phyloP scores from a whole-genome alignment of 768 basidiomycete species.

The Suillus bovinus region DNA sequence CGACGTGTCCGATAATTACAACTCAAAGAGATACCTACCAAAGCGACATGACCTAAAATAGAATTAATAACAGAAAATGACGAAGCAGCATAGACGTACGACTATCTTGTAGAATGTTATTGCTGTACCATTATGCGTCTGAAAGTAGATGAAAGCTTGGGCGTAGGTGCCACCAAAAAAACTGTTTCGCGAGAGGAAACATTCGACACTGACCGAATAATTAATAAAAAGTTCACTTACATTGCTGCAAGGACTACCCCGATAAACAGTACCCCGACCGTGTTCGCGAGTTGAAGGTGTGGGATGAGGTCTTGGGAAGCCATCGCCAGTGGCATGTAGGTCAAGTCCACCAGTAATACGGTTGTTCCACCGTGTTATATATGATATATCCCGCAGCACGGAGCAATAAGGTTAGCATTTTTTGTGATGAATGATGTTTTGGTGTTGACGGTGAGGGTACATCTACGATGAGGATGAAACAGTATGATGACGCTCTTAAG shows the following conservation, averaged over 20 bases:
- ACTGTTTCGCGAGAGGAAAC: background rate
- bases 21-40: background rate
- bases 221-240: background rate
- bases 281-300: background rate
- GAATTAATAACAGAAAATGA: background rate
- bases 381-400: background rate
- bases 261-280: background rate
- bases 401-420: background rate
- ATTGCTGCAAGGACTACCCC: background rate
- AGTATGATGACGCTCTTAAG: too few species aligned
- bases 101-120: background rate
- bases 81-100: background rate
- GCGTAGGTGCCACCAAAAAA: background rate
- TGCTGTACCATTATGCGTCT: background rate
- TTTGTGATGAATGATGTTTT: background rate
- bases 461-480: too few species aligned
- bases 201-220: background rate
- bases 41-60: background rate
- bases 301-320: background rate
- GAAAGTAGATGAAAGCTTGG: slow-evolving; percentile 3
- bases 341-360: background rate
- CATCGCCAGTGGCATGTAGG: background rate
- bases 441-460: too few species aligned
- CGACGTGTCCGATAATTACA: background rate
- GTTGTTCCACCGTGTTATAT: background rate